A percentile compares a stretch with the other conserved stretches of the same genome.
These are phyloP conservation scores for Agaricus bisporus DNA, from an alignment of 768 basidiomycete species.

Conservation along the genomic window DNA sequence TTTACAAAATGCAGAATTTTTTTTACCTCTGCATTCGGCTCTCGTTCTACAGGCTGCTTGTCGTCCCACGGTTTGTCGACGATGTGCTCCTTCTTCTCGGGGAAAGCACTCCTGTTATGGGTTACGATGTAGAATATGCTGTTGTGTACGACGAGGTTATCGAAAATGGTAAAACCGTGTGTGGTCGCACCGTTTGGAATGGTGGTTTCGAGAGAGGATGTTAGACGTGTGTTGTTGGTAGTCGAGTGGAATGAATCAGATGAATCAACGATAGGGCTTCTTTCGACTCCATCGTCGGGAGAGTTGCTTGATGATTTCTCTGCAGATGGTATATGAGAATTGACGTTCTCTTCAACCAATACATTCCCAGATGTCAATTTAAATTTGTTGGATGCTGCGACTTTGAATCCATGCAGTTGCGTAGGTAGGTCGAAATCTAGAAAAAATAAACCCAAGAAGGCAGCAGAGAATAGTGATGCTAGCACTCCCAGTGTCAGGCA, in stretches of 20 bases:
- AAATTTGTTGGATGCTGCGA: background rate
- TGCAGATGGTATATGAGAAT: background rate
- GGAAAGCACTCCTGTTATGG: slow-evolving; percentile 29
- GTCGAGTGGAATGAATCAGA: background rate
- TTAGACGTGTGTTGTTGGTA: background rate
- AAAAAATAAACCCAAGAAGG: background rate
- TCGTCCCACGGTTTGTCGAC: slow-evolving; percentile 19
- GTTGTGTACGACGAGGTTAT: slow-evolving; percentile 66
- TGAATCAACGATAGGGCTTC: background rate
- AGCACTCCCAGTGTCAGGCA: background rate
- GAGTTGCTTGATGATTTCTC: background rate
- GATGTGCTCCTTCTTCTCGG: slow-evolving; percentile 37
- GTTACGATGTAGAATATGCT: slow-evolving; percentile 69
- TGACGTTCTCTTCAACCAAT: background rate
- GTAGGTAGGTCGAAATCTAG: slow-evolving; percentile 1
- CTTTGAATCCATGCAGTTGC: background rate
- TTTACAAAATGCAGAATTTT: no score
- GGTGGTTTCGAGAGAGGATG: background rate
- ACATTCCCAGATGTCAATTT: background rate
- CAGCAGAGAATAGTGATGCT: background rate
- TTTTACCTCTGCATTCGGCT: slow-evolving; percentile 27
- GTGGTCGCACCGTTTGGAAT: slow-evolving; percentile 2
- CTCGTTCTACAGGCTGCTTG: slow-evolving; percentile 15
- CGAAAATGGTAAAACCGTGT: slow-evolving; percentile 69
- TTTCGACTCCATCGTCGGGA: background rate